Percentiles rank a stretch among this genome's conserved stretches.
Evolutionary conservation across 2,329 filamentous ascomycete genomes (phyloP).

Genomic region (Cordyceps fumosorosea): DNA sequence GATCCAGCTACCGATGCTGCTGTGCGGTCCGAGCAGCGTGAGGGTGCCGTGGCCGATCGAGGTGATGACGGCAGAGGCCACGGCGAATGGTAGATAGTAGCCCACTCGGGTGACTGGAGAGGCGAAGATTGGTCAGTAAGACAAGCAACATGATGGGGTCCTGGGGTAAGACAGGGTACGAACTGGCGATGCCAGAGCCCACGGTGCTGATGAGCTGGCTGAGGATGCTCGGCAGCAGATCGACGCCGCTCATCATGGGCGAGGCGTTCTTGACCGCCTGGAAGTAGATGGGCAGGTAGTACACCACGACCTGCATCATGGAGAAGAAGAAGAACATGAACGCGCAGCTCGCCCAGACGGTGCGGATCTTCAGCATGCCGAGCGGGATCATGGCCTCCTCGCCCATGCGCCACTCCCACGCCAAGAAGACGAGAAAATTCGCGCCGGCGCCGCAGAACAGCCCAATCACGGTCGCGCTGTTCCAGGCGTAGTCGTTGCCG

Average conservation of each 20-base stretch:
- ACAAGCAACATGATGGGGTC: too few relatives aligned
- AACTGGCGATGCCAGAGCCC: not conserved
- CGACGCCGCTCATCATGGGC: not conserved
- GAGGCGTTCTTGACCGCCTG: not conserved
- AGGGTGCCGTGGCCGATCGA: not conserved
- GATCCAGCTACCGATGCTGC: constrained; percentile 1
- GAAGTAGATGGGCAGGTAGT: not conserved
- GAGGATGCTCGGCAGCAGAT: not conserved
- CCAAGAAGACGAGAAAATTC: too few relatives aligned
- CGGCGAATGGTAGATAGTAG: constrained; percentile 5
- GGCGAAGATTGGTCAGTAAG: too few relatives aligned
- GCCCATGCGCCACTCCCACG: not conserved
- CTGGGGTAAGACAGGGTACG: too few relatives aligned
- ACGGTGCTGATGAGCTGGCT: not conserved
- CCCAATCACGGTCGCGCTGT: not conserved
- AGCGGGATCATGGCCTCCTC: not conserved
- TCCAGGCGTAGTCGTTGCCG: not conserved
- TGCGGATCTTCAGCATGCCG: not conserved
- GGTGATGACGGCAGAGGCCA: not conserved
- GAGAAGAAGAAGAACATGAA: not conserved
- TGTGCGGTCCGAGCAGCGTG: not conserved
- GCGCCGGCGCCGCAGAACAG: not conserved
- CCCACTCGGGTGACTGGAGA: too few relatives aligned
- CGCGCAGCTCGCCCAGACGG: not conserved
- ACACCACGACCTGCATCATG: not conserved